A percentile compares a stretch with the other conserved stretches of the same genome.
phyloP scores from a whole-genome alignment of 306 rosid species.

The Lotus japonicus region DNA sequence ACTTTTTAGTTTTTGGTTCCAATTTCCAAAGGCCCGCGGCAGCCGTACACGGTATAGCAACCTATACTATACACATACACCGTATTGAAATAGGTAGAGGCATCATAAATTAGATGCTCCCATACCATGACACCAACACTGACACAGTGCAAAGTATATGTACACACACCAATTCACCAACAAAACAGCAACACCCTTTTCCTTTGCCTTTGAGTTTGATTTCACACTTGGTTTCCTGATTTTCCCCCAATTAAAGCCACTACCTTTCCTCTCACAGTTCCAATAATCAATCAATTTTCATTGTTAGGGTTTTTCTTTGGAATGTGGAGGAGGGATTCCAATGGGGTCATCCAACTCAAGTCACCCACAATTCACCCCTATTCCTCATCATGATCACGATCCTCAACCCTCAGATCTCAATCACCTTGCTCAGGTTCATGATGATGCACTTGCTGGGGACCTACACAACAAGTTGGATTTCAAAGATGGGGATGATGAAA shows the following conservation, averaged over 20 bases:
- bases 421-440: constrained; percentile 6
- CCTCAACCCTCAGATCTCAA: constrained; percentile 33
- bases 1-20: too few relatives aligned
- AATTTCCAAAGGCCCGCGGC: too few relatives aligned
- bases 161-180: not conserved
- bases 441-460: constrained; percentile 20
- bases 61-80: not conserved
- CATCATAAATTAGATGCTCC: too few relatives aligned
- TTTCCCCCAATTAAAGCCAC: not conserved
- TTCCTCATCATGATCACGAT: constrained; percentile 35
- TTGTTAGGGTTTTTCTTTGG: constrained; percentile 65
- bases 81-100: not conserved
- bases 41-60: too few relatives aligned
- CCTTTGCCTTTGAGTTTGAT: not conserved
- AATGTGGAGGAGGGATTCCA: constrained; percentile 57
- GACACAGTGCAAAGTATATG: not conserved
- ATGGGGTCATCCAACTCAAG: constrained; percentile 47
- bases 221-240: constrained; percentile 21
- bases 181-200: not conserved
- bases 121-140: not conserved
- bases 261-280: not conserved
- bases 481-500: constrained; percentile 26
- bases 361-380: constrained; percentile 13
- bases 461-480: constrained; percentile 29
- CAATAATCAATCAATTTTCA: not conserved